These are phyloP conservation scores for Fraxinus sp. DNA, from an alignment of 305 asterid species.

Conservation along the genomic window DNA sequence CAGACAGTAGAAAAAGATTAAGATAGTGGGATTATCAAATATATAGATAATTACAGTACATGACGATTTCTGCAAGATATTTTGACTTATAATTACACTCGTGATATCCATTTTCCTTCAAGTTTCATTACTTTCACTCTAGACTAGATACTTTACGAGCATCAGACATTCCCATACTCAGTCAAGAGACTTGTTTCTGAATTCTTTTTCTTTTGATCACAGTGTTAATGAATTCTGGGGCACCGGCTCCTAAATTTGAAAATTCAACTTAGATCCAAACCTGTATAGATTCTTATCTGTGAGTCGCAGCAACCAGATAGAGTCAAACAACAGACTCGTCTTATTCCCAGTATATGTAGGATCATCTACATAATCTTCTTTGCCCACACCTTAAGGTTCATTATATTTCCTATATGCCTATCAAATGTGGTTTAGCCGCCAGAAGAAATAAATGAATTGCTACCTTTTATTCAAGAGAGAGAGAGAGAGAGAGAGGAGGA, in stretches of 20 bases:
- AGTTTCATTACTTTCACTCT: not conserved
- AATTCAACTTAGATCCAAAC: not conserved
- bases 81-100: not conserved
- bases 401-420: not conserved
- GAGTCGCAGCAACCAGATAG: not conserved
- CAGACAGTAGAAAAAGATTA: slow-evolving; percentile 1
- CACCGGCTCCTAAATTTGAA: not conserved
- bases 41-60: not conserved
- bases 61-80: not conserved
- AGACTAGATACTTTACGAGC: not conserved
- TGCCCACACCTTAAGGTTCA: not conserved
- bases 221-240: not conserved
- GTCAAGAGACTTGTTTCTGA: not conserved
- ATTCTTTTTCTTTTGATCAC: not conserved
- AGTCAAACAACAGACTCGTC: not conserved
- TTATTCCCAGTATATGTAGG: not conserved
- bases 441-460: not conserved
- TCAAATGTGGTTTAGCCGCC: not conserved
- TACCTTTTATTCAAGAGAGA: not conserved
- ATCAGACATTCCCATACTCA: not conserved
- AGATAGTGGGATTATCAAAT: slow-evolving; percentile 10
- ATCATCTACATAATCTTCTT: not conserved
- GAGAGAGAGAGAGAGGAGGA: slow-evolving; percentile 18
- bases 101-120: not conserved
- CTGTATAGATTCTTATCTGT: not conserved